Evolutionary conservation across 805 yeast genomes (phyloP).

Genomic region (Scheffersomyces stipitis): DNA sequence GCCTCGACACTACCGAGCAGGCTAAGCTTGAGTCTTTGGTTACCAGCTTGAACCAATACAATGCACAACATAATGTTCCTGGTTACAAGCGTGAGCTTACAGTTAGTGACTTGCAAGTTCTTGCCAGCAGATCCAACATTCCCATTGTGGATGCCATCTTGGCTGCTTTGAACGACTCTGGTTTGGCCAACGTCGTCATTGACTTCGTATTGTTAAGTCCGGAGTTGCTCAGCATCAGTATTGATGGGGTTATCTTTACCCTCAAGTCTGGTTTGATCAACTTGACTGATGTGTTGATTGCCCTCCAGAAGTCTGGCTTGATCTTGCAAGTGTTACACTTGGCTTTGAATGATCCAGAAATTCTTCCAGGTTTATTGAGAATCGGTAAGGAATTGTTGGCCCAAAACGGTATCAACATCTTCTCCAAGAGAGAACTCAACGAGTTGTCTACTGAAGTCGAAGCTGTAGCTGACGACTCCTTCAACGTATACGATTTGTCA

Average conservation of each 20-base stretch:
- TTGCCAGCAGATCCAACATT: constrained; percentile 15
- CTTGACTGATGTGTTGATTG: constrained; percentile 22
- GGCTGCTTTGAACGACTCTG: constrained; percentile 18
- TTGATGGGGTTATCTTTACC: constrained; percentile 19
- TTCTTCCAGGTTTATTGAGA: constrained; percentile 23
- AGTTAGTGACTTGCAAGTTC: background rate
- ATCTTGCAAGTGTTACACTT: constrained; percentile 19
- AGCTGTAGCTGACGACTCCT: background rate
- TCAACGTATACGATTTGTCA: background rate
- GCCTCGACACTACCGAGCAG: background rate
- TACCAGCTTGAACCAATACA: constrained; percentile 10
- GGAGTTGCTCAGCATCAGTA: constrained; percentile 16
- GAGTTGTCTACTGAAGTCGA: background rate
- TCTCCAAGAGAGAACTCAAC: constrained; percentile 3
- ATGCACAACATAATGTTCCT: constrained; percentile 6
- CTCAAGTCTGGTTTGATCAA: constrained; percentile 18
- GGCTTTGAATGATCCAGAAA: constrained; percentile 23
- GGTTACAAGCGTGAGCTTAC: constrained; percentile 1
- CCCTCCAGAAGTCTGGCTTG: constrained; percentile 25
- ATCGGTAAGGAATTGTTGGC: constrained; percentile 20
- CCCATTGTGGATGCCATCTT: constrained; percentile 24
- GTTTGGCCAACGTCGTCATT: constrained; percentile 20
- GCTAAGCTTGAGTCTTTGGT: constrained; percentile 8
- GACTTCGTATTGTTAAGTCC: constrained; percentile 22
- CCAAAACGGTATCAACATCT: constrained; percentile 18